Percentiles rank a stretch among this genome's conserved stretches.
These are phyloP conservation scores for Cladophialophora bantiana DNA, from an alignment of 2,329 filamentous ascomycete species.

Conservation along the genomic window DNA sequence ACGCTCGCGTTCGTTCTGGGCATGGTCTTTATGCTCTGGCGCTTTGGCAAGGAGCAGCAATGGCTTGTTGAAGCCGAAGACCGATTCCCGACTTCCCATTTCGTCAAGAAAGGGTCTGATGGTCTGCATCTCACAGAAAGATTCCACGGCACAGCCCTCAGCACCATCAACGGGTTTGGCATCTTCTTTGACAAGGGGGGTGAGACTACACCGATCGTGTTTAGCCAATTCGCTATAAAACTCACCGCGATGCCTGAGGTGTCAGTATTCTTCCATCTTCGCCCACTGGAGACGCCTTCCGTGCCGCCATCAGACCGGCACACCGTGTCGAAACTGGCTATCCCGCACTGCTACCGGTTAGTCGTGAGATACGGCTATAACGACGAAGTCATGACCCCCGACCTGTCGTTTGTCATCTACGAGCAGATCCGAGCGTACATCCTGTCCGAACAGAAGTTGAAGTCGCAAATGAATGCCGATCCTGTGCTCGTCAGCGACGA, in stretches of 20 bases:
- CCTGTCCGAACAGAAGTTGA: slow-evolving; percentile 42
- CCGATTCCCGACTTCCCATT: slow-evolving; percentile 58
- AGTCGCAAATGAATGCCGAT: neutral
- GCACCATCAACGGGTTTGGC: slow-evolving; percentile 64
- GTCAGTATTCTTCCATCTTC: slow-evolving; percentile 77
- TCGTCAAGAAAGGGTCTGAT: slow-evolving; percentile 30
- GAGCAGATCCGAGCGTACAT: slow-evolving; percentile 64
- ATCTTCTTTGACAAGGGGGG: slow-evolving; percentile 83
- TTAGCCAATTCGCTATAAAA: slow-evolving; percentile 75
- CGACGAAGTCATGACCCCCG: slow-evolving; percentile 71
- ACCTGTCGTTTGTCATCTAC: slow-evolving; percentile 67
- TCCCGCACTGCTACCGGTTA: slow-evolving; percentile 72
- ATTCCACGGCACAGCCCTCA: slow-evolving; percentile 52
- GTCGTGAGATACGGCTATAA: slow-evolving; percentile 75
- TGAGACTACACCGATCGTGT: slow-evolving; percentile 68
- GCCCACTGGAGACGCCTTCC: slow-evolving; percentile 66
- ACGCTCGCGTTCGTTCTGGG: slow-evolving; percentile 69
- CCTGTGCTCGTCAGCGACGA: neutral
- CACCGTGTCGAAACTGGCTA: slow-evolving; percentile 50
- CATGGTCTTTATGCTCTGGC: slow-evolving; percentile 74
- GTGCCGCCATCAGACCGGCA: slow-evolving; percentile 61
- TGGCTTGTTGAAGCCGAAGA: slow-evolving; percentile 74
- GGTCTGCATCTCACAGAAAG: slow-evolving; percentile 47
- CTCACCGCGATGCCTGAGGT: slow-evolving; percentile 72
- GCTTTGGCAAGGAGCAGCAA: slow-evolving; percentile 79